phyloP scores from a whole-genome alignment of 2,329 filamentous ascomycete genomes.

The Epichloe hybrida region DNA sequence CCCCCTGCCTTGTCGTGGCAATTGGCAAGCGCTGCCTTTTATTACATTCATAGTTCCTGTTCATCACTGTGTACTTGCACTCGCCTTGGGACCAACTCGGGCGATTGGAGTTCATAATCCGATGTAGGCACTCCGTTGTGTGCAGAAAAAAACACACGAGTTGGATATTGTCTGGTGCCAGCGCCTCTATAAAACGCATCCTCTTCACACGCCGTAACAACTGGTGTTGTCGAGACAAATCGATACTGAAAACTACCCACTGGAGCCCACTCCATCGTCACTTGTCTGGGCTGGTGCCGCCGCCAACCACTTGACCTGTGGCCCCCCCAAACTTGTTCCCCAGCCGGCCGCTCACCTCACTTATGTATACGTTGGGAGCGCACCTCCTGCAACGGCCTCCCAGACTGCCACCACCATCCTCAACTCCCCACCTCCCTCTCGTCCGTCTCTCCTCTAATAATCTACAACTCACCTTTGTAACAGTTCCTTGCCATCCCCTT shows the following conservation, averaged over 20 bases:
- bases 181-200: no score
- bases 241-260: neutral
- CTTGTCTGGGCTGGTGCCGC: neutral
- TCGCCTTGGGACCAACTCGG: no score
- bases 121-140: no score
- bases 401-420: neutral
- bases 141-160: no score
- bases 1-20: no score
- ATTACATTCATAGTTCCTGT: no score
- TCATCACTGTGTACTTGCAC: no score
- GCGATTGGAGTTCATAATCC: no score
- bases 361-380: conserved; percentile 1
- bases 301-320: neutral
- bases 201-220: no score
- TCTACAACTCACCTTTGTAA: neutral
- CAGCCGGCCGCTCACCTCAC: neutral
- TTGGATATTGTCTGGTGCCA: no score
- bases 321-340: neutral
- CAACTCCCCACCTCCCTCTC: neutral
- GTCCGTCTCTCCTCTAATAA: conserved; percentile 4
- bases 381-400: neutral
- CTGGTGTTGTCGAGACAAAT: no score
- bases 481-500: neutral
- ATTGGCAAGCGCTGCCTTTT: no score
- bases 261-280: neutral